Conservation (phyloP, 169 alveolate genomes). For the Gregarina niphandrodes region DNA sequence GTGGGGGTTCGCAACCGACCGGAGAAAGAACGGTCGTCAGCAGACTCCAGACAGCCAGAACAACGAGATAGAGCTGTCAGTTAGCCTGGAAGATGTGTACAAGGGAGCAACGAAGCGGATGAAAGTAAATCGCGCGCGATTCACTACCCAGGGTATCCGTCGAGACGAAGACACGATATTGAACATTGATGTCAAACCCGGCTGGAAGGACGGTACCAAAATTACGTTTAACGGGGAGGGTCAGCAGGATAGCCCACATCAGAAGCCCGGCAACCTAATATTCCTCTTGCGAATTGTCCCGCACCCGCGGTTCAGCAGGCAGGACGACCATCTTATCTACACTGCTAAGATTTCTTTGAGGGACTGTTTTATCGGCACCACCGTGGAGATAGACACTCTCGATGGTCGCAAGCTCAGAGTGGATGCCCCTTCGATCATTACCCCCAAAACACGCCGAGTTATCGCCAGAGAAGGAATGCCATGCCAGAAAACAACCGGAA, state of each 20-base stretch:
- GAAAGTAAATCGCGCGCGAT: slow-evolving; percentile 18
- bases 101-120: slow-evolving; percentile 16
- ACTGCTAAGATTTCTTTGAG: slow-evolving; percentile 10
- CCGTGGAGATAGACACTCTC: slow-evolving; percentile 14
- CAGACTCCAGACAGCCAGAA: not conserved
- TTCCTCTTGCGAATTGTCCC: slow-evolving; percentile 14
- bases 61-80: slow-evolving; percentile 1
- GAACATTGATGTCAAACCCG: slow-evolving; percentile 19
- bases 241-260: slow-evolving; percentile 16
- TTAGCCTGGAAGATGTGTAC: slow-evolving; percentile 14
- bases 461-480: slow-evolving; percentile 27
- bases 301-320: slow-evolving; percentile 16
- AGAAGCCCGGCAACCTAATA: slow-evolving; percentile 16
- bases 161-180: slow-evolving; percentile 18
- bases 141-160: slow-evolving; percentile 6
- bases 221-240: slow-evolving; percentile 26
- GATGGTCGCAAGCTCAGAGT: slow-evolving; percentile 13
- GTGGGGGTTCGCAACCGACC: not conserved
- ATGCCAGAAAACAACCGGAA: slow-evolving; percentile 14
- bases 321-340: slow-evolving; percentile 17
- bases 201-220: slow-evolving; percentile 26
- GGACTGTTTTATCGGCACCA: slow-evolving; percentile 11
- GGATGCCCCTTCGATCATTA: slow-evolving; percentile 8
- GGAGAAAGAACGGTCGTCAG: not conserved
- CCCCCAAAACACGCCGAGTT: slow-evolving; percentile 17